These are phyloP conservation scores for Colletotrichum coccodes DNA, from an alignment of 2,329 filamentous ascomycete species.

Conservation along the genomic window DNA sequence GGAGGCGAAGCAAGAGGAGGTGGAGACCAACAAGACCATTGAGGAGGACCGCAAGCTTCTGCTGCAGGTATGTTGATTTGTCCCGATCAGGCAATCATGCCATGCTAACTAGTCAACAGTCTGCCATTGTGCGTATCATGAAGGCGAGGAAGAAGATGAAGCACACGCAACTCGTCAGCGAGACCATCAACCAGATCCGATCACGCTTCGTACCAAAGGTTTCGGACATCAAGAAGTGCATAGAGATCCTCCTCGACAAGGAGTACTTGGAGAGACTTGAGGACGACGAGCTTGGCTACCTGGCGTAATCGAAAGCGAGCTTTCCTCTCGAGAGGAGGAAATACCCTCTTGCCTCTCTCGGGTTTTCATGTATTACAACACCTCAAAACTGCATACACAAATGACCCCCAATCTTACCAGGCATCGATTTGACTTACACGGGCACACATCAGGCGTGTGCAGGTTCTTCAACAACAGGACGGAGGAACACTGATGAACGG, in stretches of 20 bases:
- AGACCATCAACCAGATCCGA: conserved; percentile 96
- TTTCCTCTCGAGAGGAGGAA: conserved; percentile 26
- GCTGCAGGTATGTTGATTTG: conserved; percentile 81
- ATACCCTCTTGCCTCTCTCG: conserved; percentile 29
- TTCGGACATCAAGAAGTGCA: conserved; percentile 98
- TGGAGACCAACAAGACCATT: conserved; percentile 98
- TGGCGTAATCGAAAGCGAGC: conserved; percentile 69
- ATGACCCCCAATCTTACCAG: conserved; percentile 12
- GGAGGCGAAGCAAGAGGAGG: conserved; percentile 95
- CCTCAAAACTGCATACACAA: conserved; percentile 31
- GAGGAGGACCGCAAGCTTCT: conserved; percentile 97
- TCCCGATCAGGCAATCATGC: background rate
- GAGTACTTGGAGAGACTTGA: conserved; percentile 97
- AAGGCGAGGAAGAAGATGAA: conserved; percentile 99
- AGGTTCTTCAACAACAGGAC: conserved; percentile 25
- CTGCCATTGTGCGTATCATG: conserved; percentile 99
- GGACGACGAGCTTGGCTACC: conserved; percentile 92
- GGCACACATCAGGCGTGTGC: conserved; percentile 25
- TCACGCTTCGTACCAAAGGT: conserved; percentile 93
- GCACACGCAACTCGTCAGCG: conserved; percentile 91
- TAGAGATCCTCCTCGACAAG: conserved; percentile 98
- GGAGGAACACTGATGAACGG: conserved; percentile 24
- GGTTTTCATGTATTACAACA: conserved; percentile 31
- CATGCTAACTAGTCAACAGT: conserved; percentile 65
- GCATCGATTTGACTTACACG: conserved; percentile 22